Evolutionary conservation across 2,329 filamentous ascomycete species (phyloP).

Genomic region (Blastomyces parvus): DNA sequence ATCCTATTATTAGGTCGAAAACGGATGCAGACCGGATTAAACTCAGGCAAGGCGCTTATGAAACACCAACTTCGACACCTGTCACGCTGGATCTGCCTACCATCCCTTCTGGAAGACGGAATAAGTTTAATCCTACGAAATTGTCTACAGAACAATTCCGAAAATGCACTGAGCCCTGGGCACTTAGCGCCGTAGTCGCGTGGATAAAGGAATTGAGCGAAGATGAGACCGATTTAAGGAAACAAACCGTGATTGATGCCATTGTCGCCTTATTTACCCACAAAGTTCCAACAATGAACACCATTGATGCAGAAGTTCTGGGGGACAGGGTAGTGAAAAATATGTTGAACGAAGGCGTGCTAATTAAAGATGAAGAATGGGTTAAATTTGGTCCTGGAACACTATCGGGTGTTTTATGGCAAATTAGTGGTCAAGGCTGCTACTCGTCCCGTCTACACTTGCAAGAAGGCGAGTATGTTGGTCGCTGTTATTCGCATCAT

Average conservation of each 20-base stretch:
- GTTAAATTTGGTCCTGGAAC: conserved; percentile 76
- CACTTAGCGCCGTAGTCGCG: conserved; percentile 70
- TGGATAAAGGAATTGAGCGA: conserved; percentile 89
- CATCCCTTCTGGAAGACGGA: conserved; percentile 66
- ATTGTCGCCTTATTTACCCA: conserved; percentile 81
- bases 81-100: conserved; percentile 74
- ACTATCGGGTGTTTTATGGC: conserved; percentile 84
- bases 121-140: conserved; percentile 78
- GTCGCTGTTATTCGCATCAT: conserved; percentile 85
- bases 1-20: conserved; percentile 80
- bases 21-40: conserved; percentile 71
- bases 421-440: conserved; percentile 82
- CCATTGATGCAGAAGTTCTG: conserved; percentile 85
- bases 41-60: conserved; percentile 36
- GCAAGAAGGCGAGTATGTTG: conserved; percentile 49
- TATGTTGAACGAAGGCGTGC: conserved; percentile 68
- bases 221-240: conserved; percentile 77
- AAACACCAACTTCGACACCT: conserved; percentile 22
- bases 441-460: conserved; percentile 77
- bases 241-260: conserved; percentile 76
- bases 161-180: conserved; percentile 84
- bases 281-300: conserved; percentile 97
- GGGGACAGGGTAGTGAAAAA: conserved; percentile 65
- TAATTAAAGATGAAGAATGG: conserved; percentile 92
- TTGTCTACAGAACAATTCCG: conserved; percentile 71